Conservation (phyloP, 2,329 filamentous ascomycete genomes). For the Lasiodiplodia hormozganensis region DNA sequence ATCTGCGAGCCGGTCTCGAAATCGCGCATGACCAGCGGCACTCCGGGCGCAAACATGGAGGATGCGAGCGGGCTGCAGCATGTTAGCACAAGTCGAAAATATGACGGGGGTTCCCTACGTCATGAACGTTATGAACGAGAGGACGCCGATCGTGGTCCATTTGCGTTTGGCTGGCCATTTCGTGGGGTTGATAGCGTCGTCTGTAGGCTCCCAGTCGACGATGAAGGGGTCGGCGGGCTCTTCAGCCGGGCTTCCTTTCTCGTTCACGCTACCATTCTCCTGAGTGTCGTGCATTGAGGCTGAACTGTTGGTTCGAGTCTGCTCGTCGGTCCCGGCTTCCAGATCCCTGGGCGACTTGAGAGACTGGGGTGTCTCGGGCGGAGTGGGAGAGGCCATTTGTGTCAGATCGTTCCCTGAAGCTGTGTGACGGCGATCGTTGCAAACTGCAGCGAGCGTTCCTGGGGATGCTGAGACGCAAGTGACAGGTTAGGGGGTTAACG, state of each 20-base stretch:
- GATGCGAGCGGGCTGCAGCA: conserved; percentile 36
- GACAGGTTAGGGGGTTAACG: background rate
- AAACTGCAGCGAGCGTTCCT: background rate
- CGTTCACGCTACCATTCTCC: background rate
- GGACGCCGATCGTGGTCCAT: conserved; percentile 41
- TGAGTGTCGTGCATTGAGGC: background rate
- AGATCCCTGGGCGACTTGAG: conserved; percentile 10
- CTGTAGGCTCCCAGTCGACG: conserved; percentile 22
- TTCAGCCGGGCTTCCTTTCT: background rate
- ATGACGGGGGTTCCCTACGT: conserved; percentile 34
- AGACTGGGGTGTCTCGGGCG: conserved; percentile 11
- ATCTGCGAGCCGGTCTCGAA: conserved; percentile 34
- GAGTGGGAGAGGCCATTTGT: background rate
- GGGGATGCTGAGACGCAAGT: background rate
- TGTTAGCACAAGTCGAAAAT: background rate
- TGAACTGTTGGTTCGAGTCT: conserved; percentile 8
- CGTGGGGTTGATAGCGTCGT: conserved; percentile 36
- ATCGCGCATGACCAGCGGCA: conserved; percentile 35
- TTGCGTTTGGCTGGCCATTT: conserved; percentile 37
- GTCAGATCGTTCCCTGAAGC: background rate
- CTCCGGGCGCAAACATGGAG: conserved; percentile 38
- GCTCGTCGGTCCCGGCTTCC: conserved; percentile 8
- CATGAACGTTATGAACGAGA: conserved; percentile 41
- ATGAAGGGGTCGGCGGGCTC: conserved; percentile 19
- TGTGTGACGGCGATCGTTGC: background rate